phyloP scores from a whole-genome alignment of 2,329 filamentous ascomycete species.

The Neurospora crassa region DNA sequence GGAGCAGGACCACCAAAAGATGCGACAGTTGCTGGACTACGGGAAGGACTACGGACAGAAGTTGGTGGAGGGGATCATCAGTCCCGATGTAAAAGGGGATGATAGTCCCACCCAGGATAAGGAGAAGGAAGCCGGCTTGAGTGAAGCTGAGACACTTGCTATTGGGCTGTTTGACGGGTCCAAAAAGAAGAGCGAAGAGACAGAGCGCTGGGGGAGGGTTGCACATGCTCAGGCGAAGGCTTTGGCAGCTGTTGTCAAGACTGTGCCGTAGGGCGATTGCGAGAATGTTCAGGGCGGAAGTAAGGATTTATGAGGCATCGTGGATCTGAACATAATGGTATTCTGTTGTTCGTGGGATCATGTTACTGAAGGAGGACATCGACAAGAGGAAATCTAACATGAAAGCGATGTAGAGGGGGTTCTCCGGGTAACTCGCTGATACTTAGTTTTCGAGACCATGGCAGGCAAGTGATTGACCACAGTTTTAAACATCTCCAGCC shows the following conservation, averaged over 20 bases:
- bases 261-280: constrained; percentile 3
- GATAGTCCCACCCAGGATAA: neutral
- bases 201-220: constrained; percentile 13
- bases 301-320: neutral
- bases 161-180: constrained; percentile 23
- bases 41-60: constrained; percentile 24
- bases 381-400: neutral
- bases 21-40: constrained; percentile 22
- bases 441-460: no score
- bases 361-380: neutral
- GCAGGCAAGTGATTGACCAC: neutral
- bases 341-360: neutral
- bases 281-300: neutral
- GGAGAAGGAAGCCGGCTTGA: constrained; percentile 3
- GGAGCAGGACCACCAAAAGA: constrained; percentile 25
- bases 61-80: constrained; percentile 16
- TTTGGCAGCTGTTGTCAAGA: constrained; percentile 8
- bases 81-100: constrained; percentile 1
- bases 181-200: constrained; percentile 8
- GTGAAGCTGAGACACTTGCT: constrained; percentile 20
- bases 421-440: neutral
- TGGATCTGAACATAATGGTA: neutral
- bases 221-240: constrained; percentile 14
- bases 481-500: neutral
- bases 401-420: neutral